Evolutionary conservation across 768 basidiomycete genomes (phyloP), one percentile per base, ranked within the genome.

Genomic region (Phlebiopsis gigantea): DNA sequence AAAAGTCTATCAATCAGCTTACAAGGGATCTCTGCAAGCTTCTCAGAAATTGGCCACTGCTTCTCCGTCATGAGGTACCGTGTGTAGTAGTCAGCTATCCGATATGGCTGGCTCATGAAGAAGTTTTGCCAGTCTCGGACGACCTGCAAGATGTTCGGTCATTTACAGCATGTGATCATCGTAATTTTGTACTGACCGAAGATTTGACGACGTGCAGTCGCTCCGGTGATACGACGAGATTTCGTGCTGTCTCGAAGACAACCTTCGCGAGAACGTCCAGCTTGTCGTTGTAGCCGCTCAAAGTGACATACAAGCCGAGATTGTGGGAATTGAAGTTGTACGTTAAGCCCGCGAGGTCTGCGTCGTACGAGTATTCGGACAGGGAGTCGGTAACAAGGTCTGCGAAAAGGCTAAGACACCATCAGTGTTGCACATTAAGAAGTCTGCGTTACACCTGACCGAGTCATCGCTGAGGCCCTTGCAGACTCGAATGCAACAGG

Each of bases 221-320:
- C 56, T 88, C 81, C n/a, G 80, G 73, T 62, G 83, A 77, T 26
- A 95, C 76, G 61, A 79, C 73, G 48, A 93, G 73, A 24, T 72
- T 73, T 68, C 81, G 87, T 59, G 87, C 74, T 62, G 82, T 84
- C 59, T 85, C 81, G 44, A 95, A 67, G 52, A 98, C 81, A 58
- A 85, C 78, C 63, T 85, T 73, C 5, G 85, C 78, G 39, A 98
- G 79, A 1, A 88, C 82, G 6, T 82, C 73, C 61, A 92, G 75
- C 71, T 96, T 98, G 72, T 98, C 94, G 66, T 93, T 95, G 73
- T 97, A 98, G 5, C 97, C 97, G 46, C 77, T 79, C 53, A 92
- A 74, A 2, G 78, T 74, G 45, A 97, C 70, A 42, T 75, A 80
- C 47, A 97, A 68, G 1, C 90, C 90, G 12, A 84, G 84, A 1